Base-by-base conservation (phyloP, 1,139 yeast species). In the Ashbya aceris region DNA sequence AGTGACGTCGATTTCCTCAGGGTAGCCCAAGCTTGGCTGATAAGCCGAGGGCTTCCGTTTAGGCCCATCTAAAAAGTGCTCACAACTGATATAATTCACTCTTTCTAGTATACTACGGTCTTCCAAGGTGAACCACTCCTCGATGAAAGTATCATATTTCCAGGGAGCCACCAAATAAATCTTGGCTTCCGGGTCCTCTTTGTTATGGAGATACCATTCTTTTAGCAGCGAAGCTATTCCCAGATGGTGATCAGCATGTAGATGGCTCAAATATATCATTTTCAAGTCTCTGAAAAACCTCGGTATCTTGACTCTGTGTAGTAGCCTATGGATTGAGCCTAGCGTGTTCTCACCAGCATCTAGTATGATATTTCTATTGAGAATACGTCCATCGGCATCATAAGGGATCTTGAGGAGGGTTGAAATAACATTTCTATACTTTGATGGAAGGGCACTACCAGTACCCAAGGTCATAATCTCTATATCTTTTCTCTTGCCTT, bases 241-340 rank as follows among this genome's bases (percentile, higher is more conserved):
- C 38, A 91, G 65, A 60, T 91, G 97, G 60, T 93, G 99, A 58
- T 93, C 99, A 0, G 98, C 98, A 64, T 93, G 99, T 51, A 91
- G 68, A 66, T 93, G 99, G 52, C 95, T 83, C 43, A 93, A 68
- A 54, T 77, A 84, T 17, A 91, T 67, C 47, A 85, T 49, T 23
- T 72, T 66, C 45, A 89, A 62, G 53, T 87, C 93, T 34, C 64
- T 53, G 17, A 80, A 70, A 30, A 65, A 57, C 41, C 53, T 39
- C 5, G 56, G 47, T 5, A 64, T 40, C 8, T 67, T 69, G 1
- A 66, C 64, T 5, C 69, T 67, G 1, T 81, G 81, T 49, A 78
- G 78, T 42, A 76, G 68, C 50, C 97, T 74, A 35, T 68, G 61
- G 49, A 93, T 62, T 1, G 85, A 67, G 0, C 95, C 96, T 27